Evolutionary conservation across 2,329 filamentous ascomycete species (phyloP), one percentile per base, ranked within the genome.

Genomic region (Pseudogymnoascus sp.): DNA sequence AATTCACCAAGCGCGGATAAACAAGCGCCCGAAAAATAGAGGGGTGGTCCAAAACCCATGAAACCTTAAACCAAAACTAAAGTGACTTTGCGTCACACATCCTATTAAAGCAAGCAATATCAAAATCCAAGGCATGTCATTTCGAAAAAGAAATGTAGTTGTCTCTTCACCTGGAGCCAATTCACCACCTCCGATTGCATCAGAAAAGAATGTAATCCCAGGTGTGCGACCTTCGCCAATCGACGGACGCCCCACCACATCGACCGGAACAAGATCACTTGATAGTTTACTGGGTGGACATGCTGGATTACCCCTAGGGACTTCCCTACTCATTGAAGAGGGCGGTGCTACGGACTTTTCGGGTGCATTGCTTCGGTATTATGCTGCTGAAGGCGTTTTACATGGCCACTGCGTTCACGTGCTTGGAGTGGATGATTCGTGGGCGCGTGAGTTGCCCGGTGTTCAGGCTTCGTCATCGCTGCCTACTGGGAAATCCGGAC

Each of bases 321-420:
- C 84, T 15, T 89, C 86, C 0, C 71, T 97, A 0, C 76, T 99
- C 4, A 78, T 97, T 33, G 90, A 93, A 71, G 94, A 99, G 70
- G 88, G 86, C 62, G 93, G 93, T 0, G 96, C 93, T 0, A 99
- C 94, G 0, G 94, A 99, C 73, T 99, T 96, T 76, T 86, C 90
- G 0, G 90, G 92, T 1, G 84, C 90, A 26, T 76, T 97, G 62
- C 75, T 97, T 47, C 84, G 89, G 61, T 97, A 94, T 73, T 99
- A 91, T 75, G 93, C 92, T 0, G 92, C 93, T 0, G 92, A 99
- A 75, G 94, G 94, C 1, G 83, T 97, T 3, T 84, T 95, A 5
- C 94, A 99, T 71, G 92, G 90, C 1, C 94, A 99, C 70, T 83
- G 86, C 62, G 84, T 99, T 59, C 92, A 97, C 74, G 84, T 96